Evolutionary conservation across 805 yeast genomes (phyloP).

Genomic region (Yamadazyma insecticola): DNA sequence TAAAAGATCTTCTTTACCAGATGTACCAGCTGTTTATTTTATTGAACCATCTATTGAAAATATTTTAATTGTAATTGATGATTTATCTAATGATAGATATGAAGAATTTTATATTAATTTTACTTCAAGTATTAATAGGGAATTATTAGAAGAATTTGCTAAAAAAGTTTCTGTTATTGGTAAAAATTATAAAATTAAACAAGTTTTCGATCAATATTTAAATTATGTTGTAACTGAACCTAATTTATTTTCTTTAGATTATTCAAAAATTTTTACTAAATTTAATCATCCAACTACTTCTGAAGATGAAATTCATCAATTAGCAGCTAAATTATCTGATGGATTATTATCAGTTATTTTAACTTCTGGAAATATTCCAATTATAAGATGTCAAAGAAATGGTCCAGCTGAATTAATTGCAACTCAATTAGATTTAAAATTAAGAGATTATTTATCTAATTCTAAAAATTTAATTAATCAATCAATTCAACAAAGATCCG

Average conservation of each 20-base stretch:
- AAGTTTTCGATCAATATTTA: constrained; percentile 90
- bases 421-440: constrained; percentile 72
- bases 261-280: constrained; percentile 58
- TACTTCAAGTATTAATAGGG: constrained; percentile 73
- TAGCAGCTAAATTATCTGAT: constrained; percentile 68
- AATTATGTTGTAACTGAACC: constrained; percentile 93
- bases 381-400: constrained; percentile 84
- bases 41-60: constrained; percentile 84
- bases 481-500: constrained; percentile 52
- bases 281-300: constrained; percentile 68
- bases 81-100: constrained; percentile 70
- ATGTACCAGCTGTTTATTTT: constrained; percentile 92
- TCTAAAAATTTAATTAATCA: constrained; percentile 26
- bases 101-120: constrained; percentile 81
- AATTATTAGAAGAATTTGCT: constrained; percentile 83
- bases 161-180: constrained; percentile 71
- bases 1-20: constrained; percentile 79
- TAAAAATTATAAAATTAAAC: constrained; percentile 68
- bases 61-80: constrained; percentile 62
- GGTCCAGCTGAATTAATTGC: constrained; percentile 97
- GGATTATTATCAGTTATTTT: constrained; percentile 74
- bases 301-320: constrained; percentile 66
- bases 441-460: constrained; percentile 83
- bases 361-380: constrained; percentile 77
- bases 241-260: constrained; percentile 75